Evolutionary conservation across 106 monocot genomes (phyloP), one percentile per base, ranked within the genome.

Genomic region (Dioscorea alata): DNA sequence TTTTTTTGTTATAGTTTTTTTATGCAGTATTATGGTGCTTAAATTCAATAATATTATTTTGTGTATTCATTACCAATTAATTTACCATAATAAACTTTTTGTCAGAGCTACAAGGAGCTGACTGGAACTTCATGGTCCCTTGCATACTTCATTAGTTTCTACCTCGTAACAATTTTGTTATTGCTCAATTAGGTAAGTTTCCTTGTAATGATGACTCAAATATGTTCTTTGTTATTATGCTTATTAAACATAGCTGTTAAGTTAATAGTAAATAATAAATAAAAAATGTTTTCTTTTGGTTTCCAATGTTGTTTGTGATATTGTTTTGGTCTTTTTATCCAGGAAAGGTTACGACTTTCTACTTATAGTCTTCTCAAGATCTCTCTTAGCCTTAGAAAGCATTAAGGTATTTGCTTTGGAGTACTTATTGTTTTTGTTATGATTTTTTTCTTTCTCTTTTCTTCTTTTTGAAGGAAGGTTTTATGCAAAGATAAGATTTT

Each of bases 61-160:
- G 42, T 42, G 31, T 42, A 20, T 8, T 66, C 23, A 15, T 31
- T 9, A 4, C 59, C 67, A 34, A 60, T 65, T 49, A 60, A 23
- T 13, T 50, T 49, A 63, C 34, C 62, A 62, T 17, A 6, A 4
- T 48, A 18, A 23, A 31, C 60, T 84, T 67, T n/a, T 70, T 68
- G 78, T 52, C 83, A 99, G 99, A 99, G 90, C 79, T 99, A 99
- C 85, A 79, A 4, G 57, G 87, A 75, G 28, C 80, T 99, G 75
- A 93, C 93, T 31, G 99, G 99, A 83, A 93, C 85, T 66, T 79
- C 84, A 24, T 99, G 99, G 99, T 78, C 73, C 50, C 83, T 93
- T 25, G 64, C 67, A 23, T 99, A 90, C 78, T 99, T 99, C 61
- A 52, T 99, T 69, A 99, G 99, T 63, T 99, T 93, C 76, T 99